A percentile compares a stretch with the other conserved stretches of the same genome.
Conservation (phyloP, 257 asterid genomes). For the Capsicum chinense region DNA sequence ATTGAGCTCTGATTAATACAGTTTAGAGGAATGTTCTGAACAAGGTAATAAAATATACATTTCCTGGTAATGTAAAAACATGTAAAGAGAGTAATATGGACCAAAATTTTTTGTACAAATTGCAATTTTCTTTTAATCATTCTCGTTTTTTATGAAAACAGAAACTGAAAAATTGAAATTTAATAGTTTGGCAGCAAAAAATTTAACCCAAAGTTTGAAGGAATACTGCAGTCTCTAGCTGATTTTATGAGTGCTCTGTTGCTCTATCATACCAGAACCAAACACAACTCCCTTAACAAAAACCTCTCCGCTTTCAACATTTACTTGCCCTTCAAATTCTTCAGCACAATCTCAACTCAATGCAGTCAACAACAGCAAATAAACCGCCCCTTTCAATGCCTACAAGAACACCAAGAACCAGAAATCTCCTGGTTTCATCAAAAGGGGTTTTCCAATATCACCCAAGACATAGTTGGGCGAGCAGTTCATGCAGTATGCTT, state of each 20-base stretch:
- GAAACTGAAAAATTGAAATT: neutral
- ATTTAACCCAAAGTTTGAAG: neutral
- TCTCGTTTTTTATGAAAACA: neutral
- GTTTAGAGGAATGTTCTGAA: no score
- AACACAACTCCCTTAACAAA: neutral
- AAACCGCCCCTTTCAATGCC: constrained; percentile 43
- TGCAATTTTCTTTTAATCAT: no score
- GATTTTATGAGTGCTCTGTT: constrained; percentile 24
- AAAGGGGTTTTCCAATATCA: constrained; percentile 75
- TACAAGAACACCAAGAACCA: constrained; percentile 51
- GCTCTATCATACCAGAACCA: neutral
- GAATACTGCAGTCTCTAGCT: neutral
- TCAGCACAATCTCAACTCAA: constrained; percentile 43
- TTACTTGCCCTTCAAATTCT: constrained; percentile 45
- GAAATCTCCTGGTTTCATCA: constrained; percentile 63
- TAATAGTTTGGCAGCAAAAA: neutral
- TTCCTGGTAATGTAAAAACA: no score
- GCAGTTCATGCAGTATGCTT: constrained; percentile 60
- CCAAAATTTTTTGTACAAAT: no score
- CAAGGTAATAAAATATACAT: no score
- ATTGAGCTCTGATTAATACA: no score
- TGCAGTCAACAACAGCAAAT: constrained; percentile 48
- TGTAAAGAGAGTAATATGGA: no score
- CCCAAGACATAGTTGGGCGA: constrained; percentile 52
- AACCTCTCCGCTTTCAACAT: constrained; percentile 48